phyloP scores from a whole-genome alignment of 805 yeast genomes.

The Groenewaldozyma tartarivorans region DNA sequence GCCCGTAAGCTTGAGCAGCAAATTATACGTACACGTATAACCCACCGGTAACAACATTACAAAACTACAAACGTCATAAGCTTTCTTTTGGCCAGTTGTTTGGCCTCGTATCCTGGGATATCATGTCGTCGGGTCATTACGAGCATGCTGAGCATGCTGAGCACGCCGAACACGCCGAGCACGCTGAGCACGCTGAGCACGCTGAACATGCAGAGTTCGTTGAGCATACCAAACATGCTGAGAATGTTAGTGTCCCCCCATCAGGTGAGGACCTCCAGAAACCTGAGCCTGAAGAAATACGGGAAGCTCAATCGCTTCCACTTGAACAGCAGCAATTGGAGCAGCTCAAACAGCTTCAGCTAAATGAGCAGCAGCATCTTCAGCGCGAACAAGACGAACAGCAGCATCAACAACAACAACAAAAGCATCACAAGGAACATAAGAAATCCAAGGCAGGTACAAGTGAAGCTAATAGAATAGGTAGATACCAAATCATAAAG shows the following conservation, averaged over 20 bases:
- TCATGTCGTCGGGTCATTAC: no score
- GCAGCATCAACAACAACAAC: neutral
- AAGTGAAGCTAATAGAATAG: constrained; percentile 40
- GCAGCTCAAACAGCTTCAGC: neutral
- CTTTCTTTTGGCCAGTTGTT: no score
- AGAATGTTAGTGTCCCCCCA: neutral
- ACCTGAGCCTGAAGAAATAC: constrained; percentile 3
- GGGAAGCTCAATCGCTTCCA: neutral
- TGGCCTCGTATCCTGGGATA: no score
- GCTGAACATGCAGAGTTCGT: constrained; percentile 13
- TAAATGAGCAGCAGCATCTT: neutral
- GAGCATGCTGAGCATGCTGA: constrained; percentile 3
- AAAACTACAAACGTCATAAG: no score
- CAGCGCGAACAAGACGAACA: neutral
- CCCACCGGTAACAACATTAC: no score
- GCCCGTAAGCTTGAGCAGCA: no score
- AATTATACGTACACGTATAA: no score
- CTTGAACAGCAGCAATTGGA: neutral
- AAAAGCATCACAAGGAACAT: neutral
- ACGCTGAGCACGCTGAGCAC: constrained; percentile 15
- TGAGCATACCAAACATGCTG: neutral
- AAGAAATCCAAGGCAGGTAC: no score
- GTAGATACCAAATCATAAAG: constrained; percentile 86
- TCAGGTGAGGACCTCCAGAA: no score
- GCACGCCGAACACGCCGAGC: constrained; percentile 17